Evolutionary conservation across 495 filamentous ascomycete genomes (phyloP).

Genomic region (Geopyxis carbonaria): DNA sequence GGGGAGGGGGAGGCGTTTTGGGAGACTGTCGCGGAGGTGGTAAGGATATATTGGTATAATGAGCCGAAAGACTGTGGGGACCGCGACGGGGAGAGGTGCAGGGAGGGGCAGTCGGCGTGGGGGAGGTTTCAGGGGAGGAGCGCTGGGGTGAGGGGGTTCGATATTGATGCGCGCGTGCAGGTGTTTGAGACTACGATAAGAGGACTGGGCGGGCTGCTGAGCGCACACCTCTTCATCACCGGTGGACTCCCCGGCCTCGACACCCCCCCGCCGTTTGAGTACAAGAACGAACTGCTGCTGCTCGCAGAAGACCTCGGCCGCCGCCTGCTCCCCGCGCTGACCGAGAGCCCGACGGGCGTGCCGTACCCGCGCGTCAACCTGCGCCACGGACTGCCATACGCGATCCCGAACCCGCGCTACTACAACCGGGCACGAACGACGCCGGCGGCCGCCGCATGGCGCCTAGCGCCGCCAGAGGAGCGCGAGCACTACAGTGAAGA

Average conservation of each 20-base stretch:
- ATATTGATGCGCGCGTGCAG: slow-evolving; percentile 93
- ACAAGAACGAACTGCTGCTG: slow-evolving; percentile 75
- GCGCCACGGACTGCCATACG: slow-evolving; percentile 60
- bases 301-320: slow-evolving; percentile 69
- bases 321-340: slow-evolving; percentile 77
- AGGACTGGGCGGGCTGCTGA: slow-evolving; percentile 77
- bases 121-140: slow-evolving; percentile 19
- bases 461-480: slow-evolving; percentile 17
- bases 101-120: slow-evolving; percentile 17
- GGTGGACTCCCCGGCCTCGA: slow-evolving; percentile 35
- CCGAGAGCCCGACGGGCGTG: slow-evolving; percentile 64
- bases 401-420: slow-evolving; percentile 31
- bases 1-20: slow-evolving; percentile 31
- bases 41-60: slow-evolving; percentile 24
- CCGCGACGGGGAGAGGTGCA: slow-evolving; percentile 7
- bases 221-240: slow-evolving; percentile 81
- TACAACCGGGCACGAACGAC: slow-evolving; percentile 45
- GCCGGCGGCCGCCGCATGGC: slow-evolving; percentile 1
- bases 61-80: background rate
- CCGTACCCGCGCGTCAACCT: slow-evolving; percentile 93
- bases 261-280: slow-evolving; percentile 39
- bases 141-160: slow-evolving; percentile 53
- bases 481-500: slow-evolving; percentile 15
- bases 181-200: slow-evolving; percentile 96
- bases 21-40: slow-evolving; percentile 51